These are phyloP conservation scores for Phytophthora pini DNA, from an alignment of 352 stramenopile species.

Conservation along the genomic window DNA sequence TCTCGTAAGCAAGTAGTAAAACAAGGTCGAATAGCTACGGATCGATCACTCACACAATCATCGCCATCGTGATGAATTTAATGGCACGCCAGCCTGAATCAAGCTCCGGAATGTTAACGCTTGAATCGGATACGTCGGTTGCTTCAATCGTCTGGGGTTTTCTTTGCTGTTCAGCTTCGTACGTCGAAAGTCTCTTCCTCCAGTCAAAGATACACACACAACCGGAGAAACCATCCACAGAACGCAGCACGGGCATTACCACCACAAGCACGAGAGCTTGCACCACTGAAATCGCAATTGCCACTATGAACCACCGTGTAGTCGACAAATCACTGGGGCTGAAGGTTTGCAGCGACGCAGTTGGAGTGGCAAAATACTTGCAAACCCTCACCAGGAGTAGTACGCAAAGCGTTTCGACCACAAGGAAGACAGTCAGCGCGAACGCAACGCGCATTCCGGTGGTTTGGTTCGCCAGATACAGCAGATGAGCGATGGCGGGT, in stretches of 20 bases:
- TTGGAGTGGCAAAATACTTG: conserved; percentile 16
- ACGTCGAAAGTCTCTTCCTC: conserved; percentile 41
- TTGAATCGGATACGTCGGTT: background rate
- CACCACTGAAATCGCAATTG: conserved; percentile 26
- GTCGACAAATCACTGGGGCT: conserved; percentile 8
- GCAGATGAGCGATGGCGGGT: conserved; percentile 68
- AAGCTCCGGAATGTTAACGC: conserved; percentile 20
- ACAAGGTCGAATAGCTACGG: background rate
- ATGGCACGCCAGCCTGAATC: conserved; percentile 60
- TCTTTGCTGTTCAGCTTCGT: conserved; percentile 41
- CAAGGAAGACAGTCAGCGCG: conserved; percentile 43
- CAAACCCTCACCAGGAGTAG: conserved; percentile 24
- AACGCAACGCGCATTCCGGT: conserved; percentile 73
- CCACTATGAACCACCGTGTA: conserved; percentile 35
- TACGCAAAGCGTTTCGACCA: conserved; percentile 41
- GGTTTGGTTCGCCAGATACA: conserved; percentile 55
- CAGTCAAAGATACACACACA: conserved; percentile 50
- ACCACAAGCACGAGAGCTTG: conserved; percentile 38
- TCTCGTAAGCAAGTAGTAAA: too few relatives aligned
- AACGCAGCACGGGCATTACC: conserved; percentile 35
- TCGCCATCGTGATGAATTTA: conserved; percentile 61
- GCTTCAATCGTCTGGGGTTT: conserved; percentile 15
- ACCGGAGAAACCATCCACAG: conserved; percentile 42
- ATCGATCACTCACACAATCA: conserved; percentile 53
- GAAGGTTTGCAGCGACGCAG: conserved; percentile 12